Percentiles rank a stretch among this genome's conserved stretches.
Conservation (phyloP, 1,139 yeast genomes). For the Chernovozyma sophiae-reginae region DNA sequence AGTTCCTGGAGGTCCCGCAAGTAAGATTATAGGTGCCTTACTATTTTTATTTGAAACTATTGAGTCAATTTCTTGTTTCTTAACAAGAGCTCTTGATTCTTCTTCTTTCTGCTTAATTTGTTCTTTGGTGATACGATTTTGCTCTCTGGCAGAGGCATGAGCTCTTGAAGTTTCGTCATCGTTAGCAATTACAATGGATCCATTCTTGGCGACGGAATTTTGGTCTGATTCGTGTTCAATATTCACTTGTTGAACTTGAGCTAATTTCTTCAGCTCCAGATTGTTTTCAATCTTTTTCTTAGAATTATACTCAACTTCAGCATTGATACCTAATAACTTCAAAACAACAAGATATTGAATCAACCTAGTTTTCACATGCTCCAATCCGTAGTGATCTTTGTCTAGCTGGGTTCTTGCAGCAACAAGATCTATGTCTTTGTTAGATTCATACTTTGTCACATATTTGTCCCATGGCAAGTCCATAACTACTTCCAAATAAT, state of each 20-base stretch:
- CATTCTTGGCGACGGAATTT: background rate
- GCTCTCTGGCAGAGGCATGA: constrained; percentile 24
- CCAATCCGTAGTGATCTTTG: constrained; percentile 80
- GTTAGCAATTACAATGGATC: constrained; percentile 33
- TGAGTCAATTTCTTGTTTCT: constrained; percentile 15
- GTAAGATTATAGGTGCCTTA: constrained; percentile 70
- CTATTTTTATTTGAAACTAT: constrained; percentile 32
- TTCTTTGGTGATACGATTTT: constrained; percentile 20
- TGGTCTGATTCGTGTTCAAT: background rate
- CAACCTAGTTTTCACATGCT: constrained; percentile 74
- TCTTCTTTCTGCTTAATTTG: constrained; percentile 10
- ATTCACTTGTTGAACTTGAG: constrained; percentile 1
- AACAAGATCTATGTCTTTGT: constrained; percentile 47
- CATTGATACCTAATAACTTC: constrained; percentile 51
- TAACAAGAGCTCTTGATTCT: constrained; percentile 8
- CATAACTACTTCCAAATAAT: constrained; percentile 65
- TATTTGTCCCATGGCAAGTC: constrained; percentile 62
- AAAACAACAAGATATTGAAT: constrained; percentile 79
- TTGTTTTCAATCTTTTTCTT: constrained; percentile 9
- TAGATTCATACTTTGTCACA: constrained; percentile 35
- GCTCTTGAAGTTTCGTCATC: constrained; percentile 31
- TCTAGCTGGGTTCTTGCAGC: constrained; percentile 62
- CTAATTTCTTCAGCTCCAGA: background rate
- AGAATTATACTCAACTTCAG: constrained; percentile 24
- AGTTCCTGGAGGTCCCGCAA: constrained; percentile 95